Conservation (phyloP, 352 stramenopile species). For the Chrysophaeum taylorii region DNA sequence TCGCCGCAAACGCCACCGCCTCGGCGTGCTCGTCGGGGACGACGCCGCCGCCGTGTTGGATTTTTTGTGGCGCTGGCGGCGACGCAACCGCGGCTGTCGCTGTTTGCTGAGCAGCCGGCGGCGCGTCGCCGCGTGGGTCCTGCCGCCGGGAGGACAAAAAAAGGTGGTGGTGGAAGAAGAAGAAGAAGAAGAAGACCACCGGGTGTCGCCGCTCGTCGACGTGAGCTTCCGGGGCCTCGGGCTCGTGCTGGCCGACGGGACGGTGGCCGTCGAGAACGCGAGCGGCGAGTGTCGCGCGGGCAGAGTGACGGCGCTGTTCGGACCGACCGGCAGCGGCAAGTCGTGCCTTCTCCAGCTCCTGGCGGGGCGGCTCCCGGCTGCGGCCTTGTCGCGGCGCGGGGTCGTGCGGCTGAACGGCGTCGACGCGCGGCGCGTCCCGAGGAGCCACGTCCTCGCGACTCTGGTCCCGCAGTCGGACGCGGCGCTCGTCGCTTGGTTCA, state of each 20-base stretch:
- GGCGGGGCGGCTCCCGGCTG: not conserved
- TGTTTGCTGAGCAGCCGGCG: no score
- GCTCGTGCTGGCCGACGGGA: not conserved
- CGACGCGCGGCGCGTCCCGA: not conserved
- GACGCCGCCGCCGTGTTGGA: no score
- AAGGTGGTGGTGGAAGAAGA: no score
- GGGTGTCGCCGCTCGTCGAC: not conserved
- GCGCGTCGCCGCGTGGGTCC: no score
- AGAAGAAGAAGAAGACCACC: no score
- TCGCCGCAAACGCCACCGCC: no score
- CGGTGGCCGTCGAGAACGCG: conserved; percentile 3
- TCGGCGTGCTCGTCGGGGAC: no score
- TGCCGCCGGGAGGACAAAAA: no score
- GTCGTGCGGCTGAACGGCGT: conserved; percentile 17
- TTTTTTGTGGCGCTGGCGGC: no score
- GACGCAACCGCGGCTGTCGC: no score
- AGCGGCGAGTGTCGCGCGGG: conserved; percentile 15
- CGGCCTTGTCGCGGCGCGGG: not conserved
- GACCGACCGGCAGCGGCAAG: conserved; percentile 17
- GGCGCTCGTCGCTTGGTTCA: conserved; percentile 47
- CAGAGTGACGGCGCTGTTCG: conserved; percentile 19
- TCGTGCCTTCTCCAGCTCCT: conserved; percentile 12
- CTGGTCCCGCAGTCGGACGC: conserved; percentile 41
- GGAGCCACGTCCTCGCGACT: not conserved
- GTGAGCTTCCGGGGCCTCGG: not conserved